Evolutionary conservation across 257 asterid genomes (phyloP).

Genomic region (Dorcoceras hygrometricum): DNA sequence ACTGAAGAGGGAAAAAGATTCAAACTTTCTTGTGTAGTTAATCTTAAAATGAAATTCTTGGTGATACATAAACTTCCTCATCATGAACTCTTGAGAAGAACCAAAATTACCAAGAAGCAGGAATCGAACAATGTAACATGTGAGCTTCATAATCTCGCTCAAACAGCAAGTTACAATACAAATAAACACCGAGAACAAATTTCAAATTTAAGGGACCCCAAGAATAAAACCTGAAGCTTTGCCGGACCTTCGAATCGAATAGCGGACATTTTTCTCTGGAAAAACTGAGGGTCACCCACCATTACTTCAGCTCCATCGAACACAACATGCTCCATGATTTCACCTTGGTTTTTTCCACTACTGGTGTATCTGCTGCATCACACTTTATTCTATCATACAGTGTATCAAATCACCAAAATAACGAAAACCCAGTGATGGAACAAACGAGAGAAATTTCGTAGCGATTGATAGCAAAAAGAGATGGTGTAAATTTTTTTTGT

Average conservation of each 20-base stretch:
- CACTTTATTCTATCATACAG: conserved; percentile 24
- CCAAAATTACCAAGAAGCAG: neutral
- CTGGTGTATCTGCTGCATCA: conserved; percentile 36
- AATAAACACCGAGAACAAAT: neutral
- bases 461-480: conserved; percentile 4
- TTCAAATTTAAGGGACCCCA: neutral
- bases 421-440: conserved; percentile 19
- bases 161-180: neutral
- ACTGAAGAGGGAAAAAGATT: neutral
- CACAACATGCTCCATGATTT: conserved; percentile 55
- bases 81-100: neutral
- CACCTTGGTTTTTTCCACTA: conserved; percentile 27
- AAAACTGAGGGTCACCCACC: conserved; percentile 48
- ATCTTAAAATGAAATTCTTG: neutral
- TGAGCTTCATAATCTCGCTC: neutral
- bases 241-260: conserved; percentile 57
- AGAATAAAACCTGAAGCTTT: conserved; percentile 63
- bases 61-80: neutral
- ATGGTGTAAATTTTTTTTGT: conserved; percentile 5
- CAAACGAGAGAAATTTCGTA: neutral
- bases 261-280: conserved; percentile 56
- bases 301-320: conserved; percentile 59
- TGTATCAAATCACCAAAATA: conserved; percentile 10
- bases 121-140: conserved; percentile 13
- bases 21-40: neutral